phyloP scores from a whole-genome alignment of 306 rosid species.

The Alnus glutinosa region DNA sequence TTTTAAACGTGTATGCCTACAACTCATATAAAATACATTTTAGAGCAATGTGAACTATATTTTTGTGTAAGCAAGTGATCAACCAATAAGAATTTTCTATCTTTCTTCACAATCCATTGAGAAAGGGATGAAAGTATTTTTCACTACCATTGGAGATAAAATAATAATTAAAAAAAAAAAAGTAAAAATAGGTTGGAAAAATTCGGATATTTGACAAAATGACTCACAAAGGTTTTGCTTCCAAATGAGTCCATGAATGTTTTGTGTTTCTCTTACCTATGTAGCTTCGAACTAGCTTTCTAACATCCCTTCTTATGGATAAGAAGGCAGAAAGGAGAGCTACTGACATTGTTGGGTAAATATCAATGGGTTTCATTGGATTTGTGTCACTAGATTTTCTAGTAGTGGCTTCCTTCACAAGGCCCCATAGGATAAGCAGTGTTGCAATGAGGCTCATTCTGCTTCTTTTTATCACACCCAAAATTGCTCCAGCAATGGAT shows the following conservation, averaged over 20 bases:
- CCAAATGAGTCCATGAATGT: constrained; percentile 8
- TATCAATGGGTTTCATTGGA: constrained; percentile 27
- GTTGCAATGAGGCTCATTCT: constrained; percentile 70
- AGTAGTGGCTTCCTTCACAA: constrained; percentile 49
- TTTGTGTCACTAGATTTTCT: constrained; percentile 36
- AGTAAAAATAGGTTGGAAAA: background rate
- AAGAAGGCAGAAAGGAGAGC: constrained; percentile 65
- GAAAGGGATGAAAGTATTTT: no score
- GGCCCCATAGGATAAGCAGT: constrained; percentile 71
- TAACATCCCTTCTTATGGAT: constrained; percentile 73
- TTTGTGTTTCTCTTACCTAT: constrained; percentile 24
- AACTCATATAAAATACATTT: no score
- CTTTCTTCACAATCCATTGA: no score
- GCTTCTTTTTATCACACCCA: constrained; percentile 61
- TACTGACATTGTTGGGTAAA: constrained; percentile 60
- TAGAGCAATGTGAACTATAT: no score
- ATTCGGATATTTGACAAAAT: background rate
- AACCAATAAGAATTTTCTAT: no score
- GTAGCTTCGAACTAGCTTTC: constrained; percentile 59
- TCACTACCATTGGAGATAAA: constrained; percentile 4
- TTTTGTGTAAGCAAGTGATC: no score
- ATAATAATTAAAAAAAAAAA: background rate
- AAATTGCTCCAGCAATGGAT: constrained; percentile 70
- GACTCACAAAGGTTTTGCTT: background rate
- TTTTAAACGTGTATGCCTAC: no score